phyloP scores from a whole-genome alignment of 2,329 filamentous ascomycete genomes.

The Pseudogymnoascus sp. region DNA sequence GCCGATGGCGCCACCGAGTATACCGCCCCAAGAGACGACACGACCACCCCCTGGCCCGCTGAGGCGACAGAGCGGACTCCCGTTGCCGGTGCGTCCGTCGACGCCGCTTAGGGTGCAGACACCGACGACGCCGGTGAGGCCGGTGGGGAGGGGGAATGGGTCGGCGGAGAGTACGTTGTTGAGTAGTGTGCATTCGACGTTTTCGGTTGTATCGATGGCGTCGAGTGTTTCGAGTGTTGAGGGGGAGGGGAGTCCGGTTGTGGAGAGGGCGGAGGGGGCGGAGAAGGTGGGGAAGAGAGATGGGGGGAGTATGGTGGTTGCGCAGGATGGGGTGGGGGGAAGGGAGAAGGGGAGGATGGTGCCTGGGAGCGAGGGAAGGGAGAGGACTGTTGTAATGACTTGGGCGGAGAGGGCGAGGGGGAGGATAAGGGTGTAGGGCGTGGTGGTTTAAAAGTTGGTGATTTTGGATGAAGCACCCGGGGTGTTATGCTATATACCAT shows the following conservation, averaged over 20 bases:
- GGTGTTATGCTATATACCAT: not conserved
- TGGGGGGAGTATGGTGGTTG: not conserved
- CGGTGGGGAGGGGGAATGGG: slow-evolving; percentile 12
- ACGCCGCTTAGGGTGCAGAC: slow-evolving; percentile 16
- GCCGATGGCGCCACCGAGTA: slow-evolving; percentile 6
- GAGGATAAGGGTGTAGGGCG: not conserved
- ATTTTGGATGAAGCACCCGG: not conserved
- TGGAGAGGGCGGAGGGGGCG: not conserved
- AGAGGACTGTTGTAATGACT: not conserved
- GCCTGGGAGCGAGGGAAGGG: not conserved
- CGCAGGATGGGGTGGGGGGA: not conserved
- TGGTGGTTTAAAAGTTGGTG: not conserved
- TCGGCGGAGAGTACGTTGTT: slow-evolving; percentile 16
- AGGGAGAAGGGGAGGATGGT: not conserved
- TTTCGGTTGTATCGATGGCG: not conserved
- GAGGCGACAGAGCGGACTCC: slow-evolving; percentile 15
- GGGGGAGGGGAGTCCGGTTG: not conserved
- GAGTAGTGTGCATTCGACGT: not conserved
- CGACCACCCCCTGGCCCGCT: slow-evolving; percentile 16
- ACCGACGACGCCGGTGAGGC: slow-evolving; percentile 16
- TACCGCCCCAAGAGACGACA: slow-evolving; percentile 15
- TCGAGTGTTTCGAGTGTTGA: not conserved
- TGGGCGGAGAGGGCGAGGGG: not conserved
- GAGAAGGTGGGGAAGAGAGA: no score
- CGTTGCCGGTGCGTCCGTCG: slow-evolving; percentile 17